phyloP scores from a whole-genome alignment of 2,329 filamentous ascomycete genomes.

The Albophoma yamanashiensis region DNA sequence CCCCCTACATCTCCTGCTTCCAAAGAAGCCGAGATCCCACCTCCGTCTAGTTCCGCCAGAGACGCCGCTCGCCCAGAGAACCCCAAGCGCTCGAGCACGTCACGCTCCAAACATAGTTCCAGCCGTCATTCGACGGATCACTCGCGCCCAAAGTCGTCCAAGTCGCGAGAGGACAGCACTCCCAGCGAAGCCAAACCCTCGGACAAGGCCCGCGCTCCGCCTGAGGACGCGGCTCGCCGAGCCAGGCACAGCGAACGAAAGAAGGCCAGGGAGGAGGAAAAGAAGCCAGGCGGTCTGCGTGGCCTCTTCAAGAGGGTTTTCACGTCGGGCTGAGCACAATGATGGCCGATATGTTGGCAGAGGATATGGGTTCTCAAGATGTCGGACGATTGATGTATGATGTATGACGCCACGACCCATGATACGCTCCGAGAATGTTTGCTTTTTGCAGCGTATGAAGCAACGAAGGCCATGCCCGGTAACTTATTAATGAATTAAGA shows the following conservation, averaged over 20 bases:
- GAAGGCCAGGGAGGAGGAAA: conserved; percentile 15
- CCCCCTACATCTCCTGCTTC: conserved; percentile 10
- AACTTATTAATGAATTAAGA: not conserved
- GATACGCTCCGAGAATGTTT: not conserved
- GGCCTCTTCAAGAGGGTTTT: conserved; percentile 27
- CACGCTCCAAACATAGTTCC: conserved; percentile 15
- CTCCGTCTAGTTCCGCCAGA: conserved; percentile 8
- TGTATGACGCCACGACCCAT: not conserved
- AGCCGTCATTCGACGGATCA: conserved; percentile 18
- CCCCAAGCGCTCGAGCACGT: conserved; percentile 17
- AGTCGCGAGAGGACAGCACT: conserved; percentile 12
- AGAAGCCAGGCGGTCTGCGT: conserved; percentile 21
- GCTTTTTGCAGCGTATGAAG: not conserved
- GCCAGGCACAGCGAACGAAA: conserved; percentile 23
- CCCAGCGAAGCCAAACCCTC: conserved; percentile 12
- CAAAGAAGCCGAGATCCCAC: conserved; percentile 8
- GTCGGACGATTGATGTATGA: conserved; percentile 5
- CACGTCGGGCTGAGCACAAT: conserved; percentile 7
- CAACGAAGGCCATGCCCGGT: not conserved
- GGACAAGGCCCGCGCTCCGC: conserved; percentile 8
- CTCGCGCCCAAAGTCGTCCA: conserved; percentile 11
- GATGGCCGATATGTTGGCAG: not conserved
- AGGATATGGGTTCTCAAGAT: not conserved
- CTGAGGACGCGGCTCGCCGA: conserved; percentile 22
- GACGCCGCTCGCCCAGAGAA: conserved; percentile 14